Base-by-base conservation (phyloP, 2,329 filamentous ascomycete species). In the Ceratocystiopsis sp. region DNA sequence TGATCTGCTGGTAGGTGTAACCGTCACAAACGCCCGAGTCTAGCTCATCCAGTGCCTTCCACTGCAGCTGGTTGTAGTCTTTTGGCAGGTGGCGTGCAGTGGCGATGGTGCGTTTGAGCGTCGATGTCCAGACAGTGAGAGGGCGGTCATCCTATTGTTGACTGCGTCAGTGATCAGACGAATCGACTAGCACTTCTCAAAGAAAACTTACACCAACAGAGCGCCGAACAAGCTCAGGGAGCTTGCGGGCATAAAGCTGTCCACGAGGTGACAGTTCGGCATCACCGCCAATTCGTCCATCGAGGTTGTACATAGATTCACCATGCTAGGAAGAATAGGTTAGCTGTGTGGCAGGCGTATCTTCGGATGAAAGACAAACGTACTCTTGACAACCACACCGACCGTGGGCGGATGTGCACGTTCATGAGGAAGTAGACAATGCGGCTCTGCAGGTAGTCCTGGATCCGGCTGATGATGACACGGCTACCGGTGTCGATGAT, bases 371-470 rank as follows among this genome's bases (percentile, higher is more conserved):
- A 13, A 17, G 35, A 21, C 19, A 35, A 35, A 19, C 8, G 14
- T 67, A 89, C 84, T 50, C 91, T 72, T 51, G 91, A 96, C 42
- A 98, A 66, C 91, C 91, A 98, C 51, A 98, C 93, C 4, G 86
- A 93, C 45, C 91, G 77, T 16, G 89, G 89, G 50, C 89, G 89
- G 60, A 98, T 98, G 63, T 98, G 91, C 35, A 98, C 70, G 59
- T 96, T 98, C 79, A 96, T 95, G 46, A 96, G 75, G 59, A 95
- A 98, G 63, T 98, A 98, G 38, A 98, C 89, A 38, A 98, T 80
- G 45, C 91, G 80, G 59, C 85, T 94, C 59, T 95, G 91, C 25
- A 98, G 70, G 57, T 98, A 98, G 61, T 98, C 91, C 57, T 86
- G 80, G 55, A 98, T 94, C 57, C 83, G 80, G 64, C 96, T 98